Evolutionary conservation across 805 yeast genomes (phyloP), one percentile per base, ranked within the genome.

Genomic region (Schizosaccharomyces cryophilus): DNA sequence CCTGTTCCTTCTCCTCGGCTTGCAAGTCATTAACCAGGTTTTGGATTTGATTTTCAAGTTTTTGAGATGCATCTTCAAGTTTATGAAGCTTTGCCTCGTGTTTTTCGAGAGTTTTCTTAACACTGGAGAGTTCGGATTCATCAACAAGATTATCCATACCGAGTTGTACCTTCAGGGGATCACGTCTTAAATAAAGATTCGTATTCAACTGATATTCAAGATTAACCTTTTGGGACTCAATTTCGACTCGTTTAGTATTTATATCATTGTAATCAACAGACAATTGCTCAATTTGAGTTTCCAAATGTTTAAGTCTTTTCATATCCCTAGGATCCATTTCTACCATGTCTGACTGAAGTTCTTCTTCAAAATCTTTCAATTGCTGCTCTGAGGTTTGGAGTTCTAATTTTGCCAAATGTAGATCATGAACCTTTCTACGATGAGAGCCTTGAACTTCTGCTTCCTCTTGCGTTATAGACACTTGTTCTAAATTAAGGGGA

Each of bases 161-260:
- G 62, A 62, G 66, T 61, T 42, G 51, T 64, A 66, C 61, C 62
- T 55, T 62, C 19, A 80, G 63, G 45, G 77, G 77, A 29, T 71
- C 71, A 61, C 73, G 69, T 62, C 79, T 79, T 13, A 87, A 85
- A 54, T 75, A 71, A 56, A 81, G 72, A 60, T 77, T 81, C 38
- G 81, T 80, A n/a, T 73, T 69, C 51, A 86, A 68, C 63, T 82
- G 87, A 2, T 84, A 74, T 58, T 78, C 78, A 7, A 78, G 64
- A 0, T 71, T 68, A 0, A 79, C 73, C 17, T 79, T 69, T 19
- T 74, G 71, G 13, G 80, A 70, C 63, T 82, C 84, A 4, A 78
- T 63, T 1, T 70, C 73, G 0, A 77, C 68, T 24, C 80, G 69
- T 47, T 70, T 65, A 2, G 71, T 72, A 0, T 75, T 75, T 3